Evolutionary conservation across 2,329 filamentous ascomycete genomes (phyloP).

Genomic region (Botrytis elliptica): DNA sequence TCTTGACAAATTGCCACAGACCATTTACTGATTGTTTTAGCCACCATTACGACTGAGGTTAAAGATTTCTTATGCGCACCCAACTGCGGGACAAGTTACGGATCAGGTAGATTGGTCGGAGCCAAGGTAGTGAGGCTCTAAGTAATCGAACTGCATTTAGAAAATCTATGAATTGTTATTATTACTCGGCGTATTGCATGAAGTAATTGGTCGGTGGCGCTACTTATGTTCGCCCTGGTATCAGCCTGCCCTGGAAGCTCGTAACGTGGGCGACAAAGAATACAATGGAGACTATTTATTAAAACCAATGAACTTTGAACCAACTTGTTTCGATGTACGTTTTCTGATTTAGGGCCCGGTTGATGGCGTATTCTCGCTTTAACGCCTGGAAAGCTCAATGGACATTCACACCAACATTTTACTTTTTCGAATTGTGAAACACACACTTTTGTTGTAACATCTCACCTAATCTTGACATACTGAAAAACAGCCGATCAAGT

Average conservation of each 20-base stretch:
- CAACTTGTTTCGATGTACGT: neutral
- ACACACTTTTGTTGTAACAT: neutral
- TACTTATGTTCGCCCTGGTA: neutral
- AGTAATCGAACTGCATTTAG: constrained; percentile 4
- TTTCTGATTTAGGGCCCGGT: neutral
- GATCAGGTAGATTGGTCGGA: constrained; percentile 98
- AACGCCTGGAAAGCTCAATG: neutral
- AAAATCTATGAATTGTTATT: constrained; percentile 12
- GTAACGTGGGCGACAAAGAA: neutral
- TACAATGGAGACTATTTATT: neutral
- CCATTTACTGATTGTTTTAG: constrained; percentile 47
- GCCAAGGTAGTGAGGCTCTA: constrained; percentile 45
- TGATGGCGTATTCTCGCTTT: neutral
- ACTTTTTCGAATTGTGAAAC: neutral
- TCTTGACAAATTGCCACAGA: constrained; percentile 13
- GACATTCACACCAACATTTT: neutral
- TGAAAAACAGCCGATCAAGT: too few relatives aligned
- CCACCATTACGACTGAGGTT: constrained; percentile 77
- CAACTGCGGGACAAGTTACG: constrained; percentile 67
- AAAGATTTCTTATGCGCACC: constrained; percentile 76
- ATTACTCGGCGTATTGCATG: constrained; percentile 6
- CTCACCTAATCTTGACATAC: too few relatives aligned
- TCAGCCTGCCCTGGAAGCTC: neutral
- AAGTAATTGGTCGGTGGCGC: neutral
- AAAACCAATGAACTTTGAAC: neutral